Evolutionary conservation across 2,329 filamentous ascomycete species (phyloP).

Genomic region (Tolypocladium ophioglossoides): DNA sequence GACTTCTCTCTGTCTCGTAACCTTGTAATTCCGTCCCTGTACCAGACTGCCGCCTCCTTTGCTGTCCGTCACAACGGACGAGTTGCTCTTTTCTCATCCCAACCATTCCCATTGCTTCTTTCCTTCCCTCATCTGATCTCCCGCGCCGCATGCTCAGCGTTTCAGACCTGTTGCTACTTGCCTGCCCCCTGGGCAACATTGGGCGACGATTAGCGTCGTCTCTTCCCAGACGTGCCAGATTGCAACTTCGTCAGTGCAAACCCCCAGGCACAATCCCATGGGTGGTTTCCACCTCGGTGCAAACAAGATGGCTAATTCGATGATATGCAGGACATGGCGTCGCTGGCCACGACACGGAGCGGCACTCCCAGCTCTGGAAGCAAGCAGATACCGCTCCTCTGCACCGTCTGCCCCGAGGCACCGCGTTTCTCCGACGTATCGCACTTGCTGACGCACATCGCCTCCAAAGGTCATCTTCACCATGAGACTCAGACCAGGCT

Average conservation of each 20-base stretch:
- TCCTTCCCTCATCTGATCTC: conserved; percentile 9
- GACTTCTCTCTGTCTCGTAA: background rate
- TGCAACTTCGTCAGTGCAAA: background rate
- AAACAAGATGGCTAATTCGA: conserved; percentile 1
- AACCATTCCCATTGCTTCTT: conserved; percentile 8
- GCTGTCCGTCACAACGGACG: conserved; percentile 5
- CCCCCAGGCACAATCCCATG: background rate
- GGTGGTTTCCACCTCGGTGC: too few relatives aligned
- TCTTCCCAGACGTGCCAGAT: background rate
- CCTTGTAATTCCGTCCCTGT: background rate
- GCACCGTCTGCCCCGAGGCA: conserved; percentile 71
- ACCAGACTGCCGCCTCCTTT: conserved; percentile 2
- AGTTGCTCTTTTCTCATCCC: conserved; percentile 14
- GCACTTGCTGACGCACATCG: conserved; percentile 83
- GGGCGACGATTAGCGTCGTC: conserved; percentile 1
- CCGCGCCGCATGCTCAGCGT: conserved; percentile 3
- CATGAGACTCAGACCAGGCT: conserved; percentile 75
- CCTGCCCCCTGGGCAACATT: conserved; percentile 6
- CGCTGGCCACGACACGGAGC: conserved; percentile 11
- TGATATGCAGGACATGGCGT: conserved; percentile 26
- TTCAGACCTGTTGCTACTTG: conserved; percentile 15
- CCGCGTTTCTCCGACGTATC: conserved; percentile 83
- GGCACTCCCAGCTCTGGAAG: conserved; percentile 11
- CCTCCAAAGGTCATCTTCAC: conserved; percentile 85
- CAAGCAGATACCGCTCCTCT: conserved; percentile 56